Base-by-base conservation (phyloP, 441 rosid species). In the Erysimum cheiri region DNA sequence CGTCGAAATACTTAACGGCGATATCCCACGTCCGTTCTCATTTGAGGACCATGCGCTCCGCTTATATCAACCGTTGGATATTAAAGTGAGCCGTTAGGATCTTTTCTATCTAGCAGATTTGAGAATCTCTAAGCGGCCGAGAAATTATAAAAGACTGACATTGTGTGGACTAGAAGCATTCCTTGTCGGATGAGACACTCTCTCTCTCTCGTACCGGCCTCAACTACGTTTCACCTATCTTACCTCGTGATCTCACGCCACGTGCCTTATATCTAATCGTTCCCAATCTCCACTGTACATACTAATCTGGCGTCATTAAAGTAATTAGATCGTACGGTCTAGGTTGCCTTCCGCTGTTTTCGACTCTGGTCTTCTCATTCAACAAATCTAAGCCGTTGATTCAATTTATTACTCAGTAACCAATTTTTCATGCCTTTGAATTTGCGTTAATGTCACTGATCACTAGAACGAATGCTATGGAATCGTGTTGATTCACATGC, bases 131-230 rank as follows among this genome's bases (percentile, higher is more conserved):
- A 68, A 53, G 49, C 50, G 28, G 7, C 46, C 22, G 6, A 28
- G 32, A 19, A 35, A 54, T 13, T 3, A 6, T 48, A 15, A 8
- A 70, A 40, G 60, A 8, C 75, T 61, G 75, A 71, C 75, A 71
- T 71, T 71, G 70, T 71, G 75, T 71, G 75, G 75, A 63, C 70
- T 17, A 53, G 64, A 71, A 62, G 75, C 69, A 71, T 44, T 52
- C 69, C 54, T 32, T 71, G 69, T 71, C 75, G 75, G 75, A 62
- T 61, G 6, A 52, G 8, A 40, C 14, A 5, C 31, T 19, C 22
- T n/a, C n/a, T n/a, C n/a, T n/a, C n/a, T n/a, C n/a, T n/a, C n/a
- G n/a, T n/a, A n/a, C n/a, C n/a, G n/a, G n/a, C n/a, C n/a, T n/a
- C n/a, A n/a, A n/a, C n/a, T n/a, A n/a, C n/a, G n/a, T n/a, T n/a